Percentiles rank a stretch among this genome's conserved stretches.
Evolutionary conservation across 106 monocot species (phyloP).

Genomic region (Triglochin maritima): DNA sequence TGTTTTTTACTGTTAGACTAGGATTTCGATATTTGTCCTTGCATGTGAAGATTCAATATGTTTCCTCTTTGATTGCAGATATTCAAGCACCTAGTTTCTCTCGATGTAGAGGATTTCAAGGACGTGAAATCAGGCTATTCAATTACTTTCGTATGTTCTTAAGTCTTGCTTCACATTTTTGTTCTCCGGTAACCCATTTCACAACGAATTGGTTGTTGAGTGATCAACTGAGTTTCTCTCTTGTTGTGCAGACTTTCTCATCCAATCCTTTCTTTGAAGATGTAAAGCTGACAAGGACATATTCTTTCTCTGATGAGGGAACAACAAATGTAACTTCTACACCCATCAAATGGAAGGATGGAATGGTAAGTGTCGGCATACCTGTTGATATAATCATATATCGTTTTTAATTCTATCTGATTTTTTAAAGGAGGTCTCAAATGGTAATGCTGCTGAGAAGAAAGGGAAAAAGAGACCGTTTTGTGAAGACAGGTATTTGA

Average conservation of each 20-base stretch:
- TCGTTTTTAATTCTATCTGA: background rate
- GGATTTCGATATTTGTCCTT: background rate
- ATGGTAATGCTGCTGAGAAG: slow-evolving; percentile 41
- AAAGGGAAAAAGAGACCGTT: slow-evolving; percentile 47
- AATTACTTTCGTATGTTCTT: slow-evolving; percentile 58
- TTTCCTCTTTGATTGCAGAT: slow-evolving; percentile 29
- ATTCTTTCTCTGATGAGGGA: slow-evolving; percentile 54
- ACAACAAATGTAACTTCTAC: slow-evolving; percentile 50
- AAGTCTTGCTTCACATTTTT: background rate
- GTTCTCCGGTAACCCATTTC: background rate
- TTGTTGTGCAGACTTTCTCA: slow-evolving; percentile 45
- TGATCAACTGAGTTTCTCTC: background rate
- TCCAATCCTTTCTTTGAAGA: slow-evolving; percentile 77
- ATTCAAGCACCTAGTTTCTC: slow-evolving; percentile 60
- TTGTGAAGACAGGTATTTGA: slow-evolving; percentile 46
- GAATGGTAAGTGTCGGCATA: slow-evolving; percentile 35
- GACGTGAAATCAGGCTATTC: slow-evolving; percentile 90
- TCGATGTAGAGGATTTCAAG: slow-evolving; percentile 86
- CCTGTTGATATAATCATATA: slow-evolving; percentile 1
- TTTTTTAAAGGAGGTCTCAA: slow-evolving; percentile 37
- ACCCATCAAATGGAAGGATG: slow-evolving; percentile 79
- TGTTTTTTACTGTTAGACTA: background rate
- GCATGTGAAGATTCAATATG: background rate
- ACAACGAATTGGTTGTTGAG: background rate
- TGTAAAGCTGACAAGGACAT: slow-evolving; percentile 54